Evolutionary conservation across 352 stramenopile genomes (phyloP).

Genomic region (Peronosclerospora sorghi): DNA sequence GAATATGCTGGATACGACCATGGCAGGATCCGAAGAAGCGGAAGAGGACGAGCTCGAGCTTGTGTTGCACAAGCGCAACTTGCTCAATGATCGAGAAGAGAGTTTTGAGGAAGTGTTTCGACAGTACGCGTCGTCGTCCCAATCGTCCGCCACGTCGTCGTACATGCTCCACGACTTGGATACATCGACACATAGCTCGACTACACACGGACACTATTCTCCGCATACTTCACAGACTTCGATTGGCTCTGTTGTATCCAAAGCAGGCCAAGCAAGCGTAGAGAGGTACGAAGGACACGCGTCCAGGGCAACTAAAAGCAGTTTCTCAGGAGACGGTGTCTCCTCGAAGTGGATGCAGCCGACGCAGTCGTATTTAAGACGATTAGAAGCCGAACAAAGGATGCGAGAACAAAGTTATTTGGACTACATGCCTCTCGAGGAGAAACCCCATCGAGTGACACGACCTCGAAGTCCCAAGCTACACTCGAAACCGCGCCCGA

Average conservation of each 20-base stretch:
- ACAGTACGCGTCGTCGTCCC: constrained; percentile 43
- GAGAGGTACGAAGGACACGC: background rate
- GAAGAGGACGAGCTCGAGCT: constrained; percentile 12
- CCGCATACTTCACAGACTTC: constrained; percentile 19
- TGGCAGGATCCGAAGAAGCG: constrained; percentile 11
- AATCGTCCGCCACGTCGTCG: constrained; percentile 35
- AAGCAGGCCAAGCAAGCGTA: background rate
- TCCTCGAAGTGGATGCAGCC: constrained; percentile 53
- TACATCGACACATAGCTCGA: constrained; percentile 23
- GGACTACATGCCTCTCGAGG: constrained; percentile 27
- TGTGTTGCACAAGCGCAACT: constrained; percentile 21
- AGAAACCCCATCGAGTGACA: constrained; percentile 43
- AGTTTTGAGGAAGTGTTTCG: constrained; percentile 47
- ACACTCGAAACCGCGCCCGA: constrained; percentile 22
- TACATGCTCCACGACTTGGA: constrained; percentile 32
- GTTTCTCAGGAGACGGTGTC: constrained; percentile 8
- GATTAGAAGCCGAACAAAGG: constrained; percentile 50
- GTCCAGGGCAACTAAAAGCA: constrained; percentile 3
- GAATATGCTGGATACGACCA: constrained; percentile 34
- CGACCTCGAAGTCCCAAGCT: constrained; percentile 41
- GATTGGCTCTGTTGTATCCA: constrained; percentile 6
- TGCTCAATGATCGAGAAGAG: constrained; percentile 32
- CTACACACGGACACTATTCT: constrained; percentile 15
- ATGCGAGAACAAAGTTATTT: constrained; percentile 36
- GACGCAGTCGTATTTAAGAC: constrained; percentile 48